phyloP scores from a whole-genome alignment of 441 rosid species.

The Erodium trifolium region DNA sequence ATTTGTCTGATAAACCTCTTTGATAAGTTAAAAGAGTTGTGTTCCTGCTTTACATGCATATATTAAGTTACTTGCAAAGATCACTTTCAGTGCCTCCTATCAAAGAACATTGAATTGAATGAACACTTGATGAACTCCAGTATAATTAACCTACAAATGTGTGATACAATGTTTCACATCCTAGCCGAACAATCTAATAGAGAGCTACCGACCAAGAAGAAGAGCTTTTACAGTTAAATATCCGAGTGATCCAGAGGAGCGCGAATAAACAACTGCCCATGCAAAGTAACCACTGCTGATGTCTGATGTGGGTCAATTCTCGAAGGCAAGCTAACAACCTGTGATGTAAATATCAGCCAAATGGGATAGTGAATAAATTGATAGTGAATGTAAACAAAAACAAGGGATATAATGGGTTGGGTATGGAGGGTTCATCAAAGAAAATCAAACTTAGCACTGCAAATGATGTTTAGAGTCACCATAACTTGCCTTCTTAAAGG shows the following conservation, averaged over 20 bases:
- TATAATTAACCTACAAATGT: too few relatives aligned
- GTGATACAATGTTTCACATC: background rate
- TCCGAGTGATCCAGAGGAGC: conserved; percentile 65
- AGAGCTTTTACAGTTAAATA: background rate
- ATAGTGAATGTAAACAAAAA: background rate
- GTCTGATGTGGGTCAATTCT: conserved; percentile 90
- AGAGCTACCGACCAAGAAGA: background rate
- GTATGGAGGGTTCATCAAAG: background rate
- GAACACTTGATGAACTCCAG: too few relatives aligned
- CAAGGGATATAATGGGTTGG: background rate
- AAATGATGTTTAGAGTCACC: background rate
- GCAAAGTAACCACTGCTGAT: conserved; percentile 87
- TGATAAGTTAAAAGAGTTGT: background rate
- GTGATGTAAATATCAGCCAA: conserved; percentile 23
- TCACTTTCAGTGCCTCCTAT: background rate
- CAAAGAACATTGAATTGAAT: background rate
- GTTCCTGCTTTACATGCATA: background rate
- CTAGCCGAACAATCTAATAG: background rate
- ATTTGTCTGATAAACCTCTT: background rate
- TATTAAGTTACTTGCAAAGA: background rate
- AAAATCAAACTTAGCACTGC: background rate
- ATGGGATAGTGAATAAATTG: background rate
- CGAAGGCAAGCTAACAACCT: conserved; percentile 82
- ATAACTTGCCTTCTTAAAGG: conserved; percentile 53
- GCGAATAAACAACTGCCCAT: conserved; percentile 85